Percentiles rank a stretch among this genome's conserved stretches.
phyloP scores from a whole-genome alignment of 228 moss, liverwort and hornwort species.

The Sphagnum fallax region DNA sequence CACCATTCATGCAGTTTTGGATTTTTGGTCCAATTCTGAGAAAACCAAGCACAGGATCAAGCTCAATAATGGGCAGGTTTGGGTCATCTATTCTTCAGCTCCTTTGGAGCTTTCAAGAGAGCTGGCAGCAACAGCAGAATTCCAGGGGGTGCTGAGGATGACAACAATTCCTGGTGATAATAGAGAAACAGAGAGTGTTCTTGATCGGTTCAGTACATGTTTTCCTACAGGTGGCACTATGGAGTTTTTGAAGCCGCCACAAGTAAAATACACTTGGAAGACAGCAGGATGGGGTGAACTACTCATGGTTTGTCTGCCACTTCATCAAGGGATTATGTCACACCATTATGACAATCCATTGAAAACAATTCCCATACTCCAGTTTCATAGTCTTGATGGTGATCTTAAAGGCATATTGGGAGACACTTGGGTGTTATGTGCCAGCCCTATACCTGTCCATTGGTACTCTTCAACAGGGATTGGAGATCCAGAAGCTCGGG shows the following conservation, averaged over 20 bases:
- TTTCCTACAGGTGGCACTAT: slow-evolving; percentile 62
- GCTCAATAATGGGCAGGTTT: slow-evolving; percentile 77
- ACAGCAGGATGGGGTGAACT: slow-evolving; percentile 74
- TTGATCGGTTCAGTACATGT: slow-evolving; percentile 69
- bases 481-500: slow-evolving; percentile 16
- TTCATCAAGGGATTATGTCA: slow-evolving; percentile 62
- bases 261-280: slow-evolving; percentile 65
- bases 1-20: slow-evolving; percentile 59
- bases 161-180: slow-evolving; percentile 38
- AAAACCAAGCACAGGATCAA: slow-evolving; percentile 57
- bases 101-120: slow-evolving; percentile 40
- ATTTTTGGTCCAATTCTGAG: slow-evolving; percentile 64
- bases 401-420: slow-evolving; percentile 70
- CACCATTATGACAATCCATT: slow-evolving; percentile 18
- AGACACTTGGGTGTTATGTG: slow-evolving; percentile 50
- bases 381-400: slow-evolving; percentile 68
- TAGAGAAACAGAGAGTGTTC: slow-evolving; percentile 36
- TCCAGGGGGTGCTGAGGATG: slow-evolving; percentile 64
- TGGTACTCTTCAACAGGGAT: slow-evolving; percentile 70
- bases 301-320: slow-evolving; percentile 76
- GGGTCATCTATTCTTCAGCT: slow-evolving; percentile 70
- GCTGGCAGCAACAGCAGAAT: slow-evolving; percentile 20
- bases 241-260: slow-evolving; percentile 61
- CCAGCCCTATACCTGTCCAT: slow-evolving; percentile 18
- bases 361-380: slow-evolving; percentile 17